Conservation (phyloP, 2,329 filamentous ascomycete species). For the Microdochium bolleyi region DNA sequence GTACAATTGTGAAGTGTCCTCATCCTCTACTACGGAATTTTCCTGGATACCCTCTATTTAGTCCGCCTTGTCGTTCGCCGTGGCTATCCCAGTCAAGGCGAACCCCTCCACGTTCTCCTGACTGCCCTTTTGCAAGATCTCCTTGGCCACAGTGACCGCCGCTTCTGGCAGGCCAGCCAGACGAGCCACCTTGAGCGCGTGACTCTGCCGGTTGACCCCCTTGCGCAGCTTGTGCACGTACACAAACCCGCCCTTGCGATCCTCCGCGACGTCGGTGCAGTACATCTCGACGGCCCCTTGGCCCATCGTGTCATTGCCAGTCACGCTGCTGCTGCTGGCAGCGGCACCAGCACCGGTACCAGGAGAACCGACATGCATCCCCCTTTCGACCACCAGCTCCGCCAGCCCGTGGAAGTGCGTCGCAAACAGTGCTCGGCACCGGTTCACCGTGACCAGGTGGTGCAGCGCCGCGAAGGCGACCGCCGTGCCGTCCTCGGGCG, state of each 20-base stretch:
- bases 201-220: slow-evolving; percentile 79
- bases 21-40: too few relatives aligned
- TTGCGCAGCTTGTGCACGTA: slow-evolving; percentile 77
- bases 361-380: slow-evolving; percentile 18
- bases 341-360: slow-evolving; percentile 14
- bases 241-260: slow-evolving; percentile 61
- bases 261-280: slow-evolving; percentile 84
- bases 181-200: slow-evolving; percentile 89
- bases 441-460: slow-evolving; percentile 72
- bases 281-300: slow-evolving; percentile 55
- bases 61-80: too few relatives aligned
- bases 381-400: slow-evolving; percentile 58
- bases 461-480: slow-evolving; percentile 84
- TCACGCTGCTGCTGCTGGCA: slow-evolving; percentile 8
- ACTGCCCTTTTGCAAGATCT: slow-evolving; percentile 34
- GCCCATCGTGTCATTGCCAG: slow-evolving; percentile 4
- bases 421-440: slow-evolving; percentile 78
- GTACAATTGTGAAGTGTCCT: too few relatives aligned
- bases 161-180: slow-evolving; percentile 73
- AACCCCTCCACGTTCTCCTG: slow-evolving; percentile 5
- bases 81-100: neutral
- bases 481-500: slow-evolving; percentile 83
- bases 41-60: too few relatives aligned
- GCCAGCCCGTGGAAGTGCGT: slow-evolving; percentile 88
- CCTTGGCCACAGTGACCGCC: slow-evolving; percentile 60